Evolutionary conservation across 2,329 filamentous ascomycete species (phyloP).

Genomic region (Ceratocystis variospora): DNA sequence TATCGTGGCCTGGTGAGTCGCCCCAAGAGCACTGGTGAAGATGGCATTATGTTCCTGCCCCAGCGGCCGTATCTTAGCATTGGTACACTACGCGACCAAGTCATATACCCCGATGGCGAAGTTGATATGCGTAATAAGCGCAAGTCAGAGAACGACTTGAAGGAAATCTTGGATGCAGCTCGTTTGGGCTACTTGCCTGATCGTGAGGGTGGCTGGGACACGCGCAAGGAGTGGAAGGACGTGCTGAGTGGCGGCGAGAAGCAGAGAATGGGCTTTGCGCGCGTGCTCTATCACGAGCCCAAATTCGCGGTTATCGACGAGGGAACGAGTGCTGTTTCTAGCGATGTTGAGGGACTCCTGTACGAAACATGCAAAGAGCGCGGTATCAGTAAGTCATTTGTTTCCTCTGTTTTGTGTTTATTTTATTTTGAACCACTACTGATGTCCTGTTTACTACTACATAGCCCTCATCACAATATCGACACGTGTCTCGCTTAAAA

Average conservation of each 20-base stretch:
- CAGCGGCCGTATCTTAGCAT: conserved; percentile 86
- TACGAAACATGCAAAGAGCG: conserved; percentile 89
- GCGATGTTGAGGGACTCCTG: conserved; percentile 82
- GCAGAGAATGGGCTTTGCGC: conserved; percentile 82
- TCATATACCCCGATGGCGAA: conserved; percentile 94
- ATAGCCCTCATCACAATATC: conserved; percentile 85
- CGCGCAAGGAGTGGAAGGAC: conserved; percentile 95
- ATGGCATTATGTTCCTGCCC: conserved; percentile 97
- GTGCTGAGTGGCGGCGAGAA: conserved; percentile 96
- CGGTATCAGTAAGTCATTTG: conserved; percentile 63
- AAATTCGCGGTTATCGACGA: conserved; percentile 91
- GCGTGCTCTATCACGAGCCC: conserved; percentile 87
- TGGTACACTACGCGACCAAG: conserved; percentile 86
- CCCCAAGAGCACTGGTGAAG: conserved; percentile 63
- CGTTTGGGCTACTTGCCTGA: conserved; percentile 78
- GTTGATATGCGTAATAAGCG: conserved; percentile 79
- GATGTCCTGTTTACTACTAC: conserved; percentile 16
- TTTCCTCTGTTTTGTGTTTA: not conserved
- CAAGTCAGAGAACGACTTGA: conserved; percentile 60
- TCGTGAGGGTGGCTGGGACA: conserved; percentile 92
- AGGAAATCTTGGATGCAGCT: conserved; percentile 66
- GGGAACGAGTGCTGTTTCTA: conserved; percentile 84
- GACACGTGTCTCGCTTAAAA: conserved; percentile 84
- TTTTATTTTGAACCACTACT: conserved; percentile 17
- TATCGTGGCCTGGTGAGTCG: conserved; percentile 86